Conservation (phyloP, 441 rosid genomes). For the Brassica balearica region DNA sequence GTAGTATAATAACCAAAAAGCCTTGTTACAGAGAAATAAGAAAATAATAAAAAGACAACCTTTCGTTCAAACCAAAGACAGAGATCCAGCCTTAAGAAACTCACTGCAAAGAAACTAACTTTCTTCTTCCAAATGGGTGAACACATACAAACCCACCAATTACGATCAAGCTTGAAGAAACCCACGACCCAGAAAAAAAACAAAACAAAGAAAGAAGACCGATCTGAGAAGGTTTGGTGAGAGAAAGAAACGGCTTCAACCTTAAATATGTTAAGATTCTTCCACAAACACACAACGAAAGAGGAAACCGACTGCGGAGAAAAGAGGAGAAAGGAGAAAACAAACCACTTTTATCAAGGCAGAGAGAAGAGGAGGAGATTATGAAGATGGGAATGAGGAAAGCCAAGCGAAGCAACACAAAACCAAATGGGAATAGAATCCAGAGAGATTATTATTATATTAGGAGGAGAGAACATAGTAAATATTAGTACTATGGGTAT, state of each 20-base stretch:
- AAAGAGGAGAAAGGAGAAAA: conserved; percentile 19
- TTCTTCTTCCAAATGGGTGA: conserved; percentile 4
- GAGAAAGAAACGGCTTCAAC: conserved; percentile 6
- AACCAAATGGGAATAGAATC: conserved; percentile 2
- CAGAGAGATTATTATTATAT: background rate
- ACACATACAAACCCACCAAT: conserved; percentile 21
- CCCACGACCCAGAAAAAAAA: background rate
- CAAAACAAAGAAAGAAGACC: conserved; percentile 23
- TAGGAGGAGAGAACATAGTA: background rate
- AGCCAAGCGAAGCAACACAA: background rate
- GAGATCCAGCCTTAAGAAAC: conserved; percentile 9
- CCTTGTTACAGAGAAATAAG: background rate
- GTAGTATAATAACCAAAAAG: background rate
- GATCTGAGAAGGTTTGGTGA: conserved; percentile 54
- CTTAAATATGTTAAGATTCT: conserved; percentile 17
- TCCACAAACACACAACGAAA: conserved; percentile 38
- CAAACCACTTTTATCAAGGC: background rate
- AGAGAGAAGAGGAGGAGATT: background rate
- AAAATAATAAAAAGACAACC: background rate
- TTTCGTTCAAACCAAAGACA: background rate
- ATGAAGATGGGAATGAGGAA: background rate
- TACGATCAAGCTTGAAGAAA: conserved; percentile 12
- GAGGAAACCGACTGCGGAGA: conserved; percentile 42
- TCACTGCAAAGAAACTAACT: conserved; percentile 13
- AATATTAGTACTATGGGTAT: background rate